These are phyloP conservation scores for Conoideocrella luteorostrata DNA, from an alignment of 2,329 filamentous ascomycete genomes.

Conservation along the genomic window DNA sequence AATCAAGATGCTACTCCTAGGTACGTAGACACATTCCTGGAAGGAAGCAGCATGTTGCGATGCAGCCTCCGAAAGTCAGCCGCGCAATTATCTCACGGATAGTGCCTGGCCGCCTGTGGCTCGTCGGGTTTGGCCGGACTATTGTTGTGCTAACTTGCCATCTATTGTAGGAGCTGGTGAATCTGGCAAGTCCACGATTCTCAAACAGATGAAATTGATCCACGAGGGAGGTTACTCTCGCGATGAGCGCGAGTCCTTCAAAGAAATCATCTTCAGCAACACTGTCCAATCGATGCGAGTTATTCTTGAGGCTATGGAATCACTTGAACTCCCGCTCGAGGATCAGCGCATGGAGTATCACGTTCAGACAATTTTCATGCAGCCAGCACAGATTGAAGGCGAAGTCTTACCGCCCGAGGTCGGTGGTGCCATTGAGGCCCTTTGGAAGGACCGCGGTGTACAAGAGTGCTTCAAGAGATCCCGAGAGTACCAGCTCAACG, in stretches of 20 bases:
- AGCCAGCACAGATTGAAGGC: slow-evolving; percentile 92
- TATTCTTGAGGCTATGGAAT: slow-evolving; percentile 64
- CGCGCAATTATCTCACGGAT: neutral
- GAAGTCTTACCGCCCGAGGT: slow-evolving; percentile 92
- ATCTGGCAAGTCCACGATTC: slow-evolving; percentile 49
- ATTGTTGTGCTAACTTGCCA: neutral
- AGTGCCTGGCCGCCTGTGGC: neutral
- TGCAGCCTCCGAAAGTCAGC: neutral
- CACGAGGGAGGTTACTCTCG: slow-evolving; percentile 98
- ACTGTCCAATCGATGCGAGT: slow-evolving; percentile 65
- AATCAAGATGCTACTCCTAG: slow-evolving; percentile 99
- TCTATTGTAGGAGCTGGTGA: slow-evolving; percentile 76
- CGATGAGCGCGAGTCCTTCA: slow-evolving; percentile 68
- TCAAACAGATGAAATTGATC: slow-evolving; percentile 77
- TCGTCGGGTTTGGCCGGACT: neutral
- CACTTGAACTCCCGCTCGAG: slow-evolving; percentile 72
- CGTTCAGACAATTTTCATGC: slow-evolving; percentile 98
- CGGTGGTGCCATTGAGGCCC: slow-evolving; percentile 81
- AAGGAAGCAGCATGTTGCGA: too few species aligned
- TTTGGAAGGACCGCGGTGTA: slow-evolving; percentile 90
- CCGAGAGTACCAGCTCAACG: slow-evolving; percentile 92
- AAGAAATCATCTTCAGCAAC: slow-evolving; percentile 67
- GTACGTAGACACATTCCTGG: too few species aligned
- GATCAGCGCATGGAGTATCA: slow-evolving; percentile 94
- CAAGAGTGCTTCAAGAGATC: slow-evolving; percentile 95